These are phyloP conservation scores for Dorcoceras hygrometricum DNA, from an alignment of 257 asterid genomes.

Conservation along the genomic window DNA sequence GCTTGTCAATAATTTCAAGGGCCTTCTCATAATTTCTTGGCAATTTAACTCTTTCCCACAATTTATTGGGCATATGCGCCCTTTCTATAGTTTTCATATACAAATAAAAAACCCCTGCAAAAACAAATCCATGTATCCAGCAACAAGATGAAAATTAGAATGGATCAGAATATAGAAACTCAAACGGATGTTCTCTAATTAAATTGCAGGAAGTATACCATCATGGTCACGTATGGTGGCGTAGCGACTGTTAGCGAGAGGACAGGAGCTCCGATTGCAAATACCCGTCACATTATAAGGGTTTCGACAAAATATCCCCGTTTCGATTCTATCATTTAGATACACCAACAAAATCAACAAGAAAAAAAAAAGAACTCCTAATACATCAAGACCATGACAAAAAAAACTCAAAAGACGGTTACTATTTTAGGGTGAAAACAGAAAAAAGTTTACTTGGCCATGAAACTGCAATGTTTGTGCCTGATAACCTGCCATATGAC, in stretches of 20 bases:
- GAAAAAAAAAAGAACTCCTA: background rate
- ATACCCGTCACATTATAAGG: conserved; percentile 91
- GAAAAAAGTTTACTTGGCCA: conserved; percentile 67
- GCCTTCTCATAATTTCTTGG: conserved; percentile 88
- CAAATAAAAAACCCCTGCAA: conserved; percentile 80
- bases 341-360: background rate
- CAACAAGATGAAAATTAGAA: conserved; percentile 3
- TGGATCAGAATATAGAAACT: background rate
- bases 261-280: conserved; percentile 97
- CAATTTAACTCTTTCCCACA: conserved; percentile 96
- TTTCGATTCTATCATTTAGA: conserved; percentile 51
- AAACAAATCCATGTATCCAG: conserved; percentile 1
- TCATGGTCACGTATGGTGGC: conserved; percentile 90
- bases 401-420: background rate
- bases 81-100: conserved; percentile 98
- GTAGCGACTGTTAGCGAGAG: conserved; percentile 95
- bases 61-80: conserved; percentile 94
- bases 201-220: conserved; percentile 35
- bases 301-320: conserved; percentile 87
- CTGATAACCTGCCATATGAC: conserved; percentile 98
- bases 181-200: background rate
- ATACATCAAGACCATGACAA: background rate
- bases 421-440: background rate
- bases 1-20: conserved; percentile 89
- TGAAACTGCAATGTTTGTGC: conserved; percentile 98